Conservation (phyloP, 2,329 filamentous ascomycete species). For the Emydomyces testavorans region DNA sequence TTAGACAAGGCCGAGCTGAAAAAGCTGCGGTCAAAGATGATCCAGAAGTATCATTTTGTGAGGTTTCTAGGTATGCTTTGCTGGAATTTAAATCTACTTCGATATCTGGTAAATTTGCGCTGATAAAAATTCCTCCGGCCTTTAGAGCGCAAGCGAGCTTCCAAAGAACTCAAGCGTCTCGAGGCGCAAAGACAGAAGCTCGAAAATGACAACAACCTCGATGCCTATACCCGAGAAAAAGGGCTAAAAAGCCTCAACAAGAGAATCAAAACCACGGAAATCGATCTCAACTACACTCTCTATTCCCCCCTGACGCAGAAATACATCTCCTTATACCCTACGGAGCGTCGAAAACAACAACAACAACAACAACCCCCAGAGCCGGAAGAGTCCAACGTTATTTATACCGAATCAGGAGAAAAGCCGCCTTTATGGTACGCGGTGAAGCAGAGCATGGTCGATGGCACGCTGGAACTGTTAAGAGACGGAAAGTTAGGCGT, state of each 20-base stretch:
- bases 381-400: slow-evolving; percentile 17
- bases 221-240: slow-evolving; percentile 23
- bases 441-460: slow-evolving; percentile 36
- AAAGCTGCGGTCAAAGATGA: slow-evolving; percentile 44
- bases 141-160: slow-evolving; percentile 35
- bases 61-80: slow-evolving; percentile 47
- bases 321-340: slow-evolving; percentile 47
- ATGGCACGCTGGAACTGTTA: slow-evolving; percentile 33
- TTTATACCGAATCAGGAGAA: slow-evolving; percentile 17
- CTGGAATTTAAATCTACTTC: too few relatives aligned
- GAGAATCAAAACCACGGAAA: slow-evolving; percentile 40
- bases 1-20: slow-evolving; percentile 40
- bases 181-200: slow-evolving; percentile 32
- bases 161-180: slow-evolving; percentile 29
- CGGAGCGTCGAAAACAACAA: slow-evolving; percentile 23
- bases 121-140: background rate
- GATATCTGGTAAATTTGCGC: too few relatives aligned
- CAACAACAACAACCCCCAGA: slow-evolving; percentile 19
- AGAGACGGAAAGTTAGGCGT: slow-evolving; percentile 33
- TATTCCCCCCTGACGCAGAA: slow-evolving; percentile 50
- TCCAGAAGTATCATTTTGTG: slow-evolving; percentile 54
- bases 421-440: slow-evolving; percentile 37
- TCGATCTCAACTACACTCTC: slow-evolving; percentile 52
- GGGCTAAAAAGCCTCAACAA: slow-evolving; percentile 21
- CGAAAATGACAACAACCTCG: slow-evolving; percentile 19